phyloP scores from a whole-genome alignment of 2,329 filamentous ascomycete species.

The Magnaporthales sp. region DNA sequence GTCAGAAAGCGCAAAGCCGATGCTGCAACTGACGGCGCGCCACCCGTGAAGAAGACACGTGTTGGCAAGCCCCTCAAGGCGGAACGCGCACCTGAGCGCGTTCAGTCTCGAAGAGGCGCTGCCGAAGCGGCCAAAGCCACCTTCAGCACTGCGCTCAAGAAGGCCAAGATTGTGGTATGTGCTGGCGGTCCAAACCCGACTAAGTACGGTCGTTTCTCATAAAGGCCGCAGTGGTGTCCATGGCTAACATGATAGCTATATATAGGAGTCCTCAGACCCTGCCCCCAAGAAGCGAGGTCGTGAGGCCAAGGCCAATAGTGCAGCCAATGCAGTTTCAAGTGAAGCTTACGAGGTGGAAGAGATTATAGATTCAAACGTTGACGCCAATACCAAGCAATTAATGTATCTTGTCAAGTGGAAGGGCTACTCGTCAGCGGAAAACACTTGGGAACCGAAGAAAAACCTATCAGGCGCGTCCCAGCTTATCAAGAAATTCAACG shows the following conservation, averaged over 20 bases:
- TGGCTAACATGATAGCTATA: neutral
- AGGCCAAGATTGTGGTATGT: slow-evolving; percentile 1
- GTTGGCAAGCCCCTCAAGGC: neutral
- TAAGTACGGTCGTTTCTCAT: too few species aligned
- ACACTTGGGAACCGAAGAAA: slow-evolving; percentile 44
- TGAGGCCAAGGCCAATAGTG: slow-evolving; percentile 9
- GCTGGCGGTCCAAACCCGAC: neutral
- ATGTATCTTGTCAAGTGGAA: slow-evolving; percentile 47
- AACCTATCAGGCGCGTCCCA: slow-evolving; percentile 31
- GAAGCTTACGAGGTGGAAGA: slow-evolving; percentile 38
- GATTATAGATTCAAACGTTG: slow-evolving; percentile 31
- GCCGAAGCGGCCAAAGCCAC: slow-evolving; percentile 4
- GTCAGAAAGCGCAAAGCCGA: slow-evolving; percentile 17
- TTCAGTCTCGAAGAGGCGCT: slow-evolving; percentile 1
- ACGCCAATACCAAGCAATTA: slow-evolving; percentile 25
- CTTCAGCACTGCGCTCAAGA: neutral
- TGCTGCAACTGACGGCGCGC: slow-evolving; percentile 2
- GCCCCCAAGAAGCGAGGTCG: slow-evolving; percentile 10
- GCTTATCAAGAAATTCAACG: slow-evolving; percentile 28
- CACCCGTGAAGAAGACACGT: slow-evolving; percentile 12
- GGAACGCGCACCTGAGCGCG: neutral
- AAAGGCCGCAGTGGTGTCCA: too few species aligned
- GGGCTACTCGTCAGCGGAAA: slow-evolving; percentile 31
- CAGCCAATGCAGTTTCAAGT: slow-evolving; percentile 8
- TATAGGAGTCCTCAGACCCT: neutral